phyloP scores from a whole-genome alignment of 257 asterid genomes.

The Henckelia pumila region DNA sequence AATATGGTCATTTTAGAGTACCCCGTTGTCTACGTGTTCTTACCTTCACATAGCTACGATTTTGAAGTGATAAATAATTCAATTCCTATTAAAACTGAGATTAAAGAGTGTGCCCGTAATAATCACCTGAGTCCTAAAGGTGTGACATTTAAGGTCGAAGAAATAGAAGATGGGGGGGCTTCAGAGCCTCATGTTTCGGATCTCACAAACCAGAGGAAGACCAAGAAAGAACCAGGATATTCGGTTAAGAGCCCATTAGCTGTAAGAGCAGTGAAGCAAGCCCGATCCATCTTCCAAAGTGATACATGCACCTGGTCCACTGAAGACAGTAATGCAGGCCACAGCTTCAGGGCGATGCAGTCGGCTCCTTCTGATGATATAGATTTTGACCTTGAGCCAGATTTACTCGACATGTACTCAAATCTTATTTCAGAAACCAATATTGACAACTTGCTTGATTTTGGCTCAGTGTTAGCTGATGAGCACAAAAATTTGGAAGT shows the following conservation, averaged over 20 bases:
- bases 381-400: conserved; percentile 46
- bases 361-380: conserved; percentile 37
- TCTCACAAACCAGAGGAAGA: conserved; percentile 33
- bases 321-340: conserved; percentile 12
- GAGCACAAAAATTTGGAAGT: conserved; percentile 26
- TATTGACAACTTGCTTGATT: conserved; percentile 39
- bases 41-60: conserved; percentile 66
- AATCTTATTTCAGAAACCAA: conserved; percentile 32
- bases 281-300: conserved; percentile 11
- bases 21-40: conserved; percentile 72
- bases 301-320: conserved; percentile 2
- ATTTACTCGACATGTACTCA: conserved; percentile 32
- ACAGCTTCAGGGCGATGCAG: conserved; percentile 35
- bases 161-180: conserved; percentile 47
- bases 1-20: conserved; percentile 62
- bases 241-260: conserved; percentile 20
- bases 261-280: conserved; percentile 18
- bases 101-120: conserved; percentile 29
- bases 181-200: conserved; percentile 47
- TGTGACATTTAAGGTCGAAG: conserved; percentile 70
- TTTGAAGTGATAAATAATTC: conserved; percentile 50
- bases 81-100: conserved; percentile 29
- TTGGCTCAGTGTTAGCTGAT: conserved; percentile 30
- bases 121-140: conserved; percentile 46
- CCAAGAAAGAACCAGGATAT: conserved; percentile 21